Evolutionary conservation across 495 filamentous ascomycete species (phyloP).

Genomic region (Parathielavia hyrcaniae): DNA sequence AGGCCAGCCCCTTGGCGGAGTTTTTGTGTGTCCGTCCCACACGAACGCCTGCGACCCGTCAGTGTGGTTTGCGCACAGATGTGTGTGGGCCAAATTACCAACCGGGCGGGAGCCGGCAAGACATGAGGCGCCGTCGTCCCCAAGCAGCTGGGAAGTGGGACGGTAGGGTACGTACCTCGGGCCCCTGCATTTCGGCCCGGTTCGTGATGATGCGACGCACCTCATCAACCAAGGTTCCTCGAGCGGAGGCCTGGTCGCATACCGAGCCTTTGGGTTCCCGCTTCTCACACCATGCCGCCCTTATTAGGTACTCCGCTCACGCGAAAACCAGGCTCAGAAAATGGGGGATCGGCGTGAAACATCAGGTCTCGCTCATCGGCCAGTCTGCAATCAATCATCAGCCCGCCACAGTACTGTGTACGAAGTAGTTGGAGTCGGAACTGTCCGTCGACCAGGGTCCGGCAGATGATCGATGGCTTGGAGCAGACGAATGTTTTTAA

Average conservation of each 20-base stretch:
- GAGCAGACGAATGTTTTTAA: conserved; percentile 11
- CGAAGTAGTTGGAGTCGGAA: neutral
- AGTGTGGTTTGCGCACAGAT: conserved; percentile 20
- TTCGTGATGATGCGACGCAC: conserved; percentile 9
- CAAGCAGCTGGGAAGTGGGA: conserved; percentile 12
- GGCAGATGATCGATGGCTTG: conserved; percentile 21
- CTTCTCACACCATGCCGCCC: neutral
- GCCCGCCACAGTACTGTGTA: too few species aligned
- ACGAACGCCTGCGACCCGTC: conserved; percentile 5
- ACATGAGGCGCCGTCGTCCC: conserved; percentile 17
- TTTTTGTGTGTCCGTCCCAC: neutral
- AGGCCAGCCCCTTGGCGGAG: conserved; percentile 2
- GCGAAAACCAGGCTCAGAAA: neutral
- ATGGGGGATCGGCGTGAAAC: too few species aligned
- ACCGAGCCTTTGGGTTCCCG: neutral
- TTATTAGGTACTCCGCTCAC: neutral
- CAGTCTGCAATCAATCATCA: neutral
- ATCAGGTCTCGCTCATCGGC: neutral
- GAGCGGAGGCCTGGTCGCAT: neutral
- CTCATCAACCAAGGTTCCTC: conserved; percentile 11
- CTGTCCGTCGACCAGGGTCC: neutral
- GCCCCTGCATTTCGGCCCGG: conserved; percentile 23
- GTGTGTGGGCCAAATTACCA: conserved; percentile 22
- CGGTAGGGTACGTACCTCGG: conserved; percentile 13
- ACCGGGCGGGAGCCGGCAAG: conserved; percentile 23